Base-by-base conservation (phyloP, 140 eudicot genomes). In the Bidens hawaiensis region DNA sequence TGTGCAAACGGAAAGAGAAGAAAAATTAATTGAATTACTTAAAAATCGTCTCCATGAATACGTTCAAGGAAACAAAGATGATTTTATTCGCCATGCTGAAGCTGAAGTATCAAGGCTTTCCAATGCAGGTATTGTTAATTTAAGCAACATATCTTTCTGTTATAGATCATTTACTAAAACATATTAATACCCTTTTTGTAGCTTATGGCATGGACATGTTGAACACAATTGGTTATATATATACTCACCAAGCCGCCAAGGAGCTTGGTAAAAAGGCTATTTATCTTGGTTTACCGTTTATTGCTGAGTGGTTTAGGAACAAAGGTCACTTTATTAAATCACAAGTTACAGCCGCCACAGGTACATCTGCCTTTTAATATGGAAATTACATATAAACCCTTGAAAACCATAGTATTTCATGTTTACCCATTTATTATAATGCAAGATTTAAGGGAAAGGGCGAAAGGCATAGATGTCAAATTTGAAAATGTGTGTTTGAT, bases 281-380 rank as follows among this genome's bases (percentile, higher is more conserved):
- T 12, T 88, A 73, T 58, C 64, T 93, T 65, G 95, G 96, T 28
- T 91, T 93, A 53, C 99, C 99, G 38, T 93, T 93, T 60, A 71
- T 93, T 67, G 99, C 99, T 6, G 99, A 93, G 71, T 93, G 99
- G 99, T 88, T 93, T 69, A 83, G 99, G 67, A 93, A 93, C 82
- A 88, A 93, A 85, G 99, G 99, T 22, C 99, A 93, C 53, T 82
- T 70, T 53, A 82, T 88, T 42, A 93, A 85, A 77, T 93, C 99
- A 48, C 99, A 93, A 79, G 95, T 93, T 67, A 93, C 99, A 33
- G 99, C 99, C 30, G 96, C 99, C 51, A 93, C 95, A 81, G 99
- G 99, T 93, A 24, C 59, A 50, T 50, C 57, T 50, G 31, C 17
- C 17, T 31, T 23, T 3, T 50, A 22, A 10, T 50, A 50, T 23